Evolutionary conservation across 2,329 filamentous ascomycete genomes (phyloP), one percentile per base, ranked within the genome.

Genomic region (Acephala macrosclerotiorum): DNA sequence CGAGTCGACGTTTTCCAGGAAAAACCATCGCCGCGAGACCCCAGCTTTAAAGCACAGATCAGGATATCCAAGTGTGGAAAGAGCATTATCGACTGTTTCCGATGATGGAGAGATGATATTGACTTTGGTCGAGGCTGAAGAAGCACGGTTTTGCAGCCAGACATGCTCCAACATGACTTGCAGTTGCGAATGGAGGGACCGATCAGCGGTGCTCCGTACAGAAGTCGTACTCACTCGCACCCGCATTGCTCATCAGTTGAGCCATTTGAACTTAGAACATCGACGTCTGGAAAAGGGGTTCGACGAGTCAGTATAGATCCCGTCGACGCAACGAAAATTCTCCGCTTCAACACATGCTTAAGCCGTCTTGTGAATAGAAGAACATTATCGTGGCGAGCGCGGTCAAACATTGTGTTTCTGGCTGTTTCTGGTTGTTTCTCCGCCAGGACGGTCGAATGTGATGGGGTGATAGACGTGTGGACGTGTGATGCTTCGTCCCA

Each of bases 41-140:
- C 49, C 49, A 33, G 49, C 49, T 53, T 53, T 16, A n/a, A 53
- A 53, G 49, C 49, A 53, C 49, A 33, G 49, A 53, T 53, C 22
- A 29, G 9, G 49, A 53, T 12, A 29, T 26, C 26, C 14, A 29
- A 18, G 25, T 53, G 49, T 12, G 26, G 26, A 14, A 11, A 29
- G 29, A 12, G 18, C 9, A 11, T 5, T 53, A 20, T 33, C 26
- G 49, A 14, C 38, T 42, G 38, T 42, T 42, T 42, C 38, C 38
- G 38, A 42, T 42, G 12, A 53, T 29, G 49, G 18, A 25, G 26
- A 14, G 14, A 53, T 18, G 49, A 29, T 26, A 22, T 53, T 53
- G 49, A 26, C 12, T 29, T 53, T 33, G 25, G 49, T 29, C 25
- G 49, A 53, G 49, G 49, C 49, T 53, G 45, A 11, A 16, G 49